These are phyloP conservation scores for Metschnikowia noctiluminum DNA, from an alignment of 805 yeast species.

Conservation along the genomic window DNA sequence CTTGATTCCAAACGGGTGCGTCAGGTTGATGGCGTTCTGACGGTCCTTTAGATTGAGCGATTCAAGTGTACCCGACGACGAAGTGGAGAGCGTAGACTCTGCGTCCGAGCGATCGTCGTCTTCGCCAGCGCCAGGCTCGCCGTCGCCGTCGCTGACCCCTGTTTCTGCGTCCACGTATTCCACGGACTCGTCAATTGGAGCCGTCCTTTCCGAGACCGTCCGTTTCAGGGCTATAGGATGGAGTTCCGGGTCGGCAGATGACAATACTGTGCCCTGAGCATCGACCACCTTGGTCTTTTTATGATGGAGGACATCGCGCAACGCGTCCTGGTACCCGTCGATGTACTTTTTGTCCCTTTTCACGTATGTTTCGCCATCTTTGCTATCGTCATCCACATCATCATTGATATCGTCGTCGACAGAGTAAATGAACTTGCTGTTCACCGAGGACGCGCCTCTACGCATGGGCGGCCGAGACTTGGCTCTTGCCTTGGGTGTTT, in stretches of 20 bases:
- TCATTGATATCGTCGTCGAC: slow-evolving; percentile 84
- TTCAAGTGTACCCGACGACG: slow-evolving; percentile 56
- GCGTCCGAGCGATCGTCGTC: slow-evolving; percentile 20
- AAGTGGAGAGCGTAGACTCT: slow-evolving; percentile 25
- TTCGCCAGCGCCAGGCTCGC: neutral
- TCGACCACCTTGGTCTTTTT: slow-evolving; percentile 15
- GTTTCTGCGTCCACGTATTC: slow-evolving; percentile 3
- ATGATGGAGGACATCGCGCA: slow-evolving; percentile 38
- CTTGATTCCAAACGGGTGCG: slow-evolving; percentile 97
- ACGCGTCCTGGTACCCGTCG: slow-evolving; percentile 73
- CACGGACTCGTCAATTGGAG: slow-evolving; percentile 6
- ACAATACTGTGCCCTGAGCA: neutral
- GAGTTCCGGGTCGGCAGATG: neutral
- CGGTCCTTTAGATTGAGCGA: slow-evolving; percentile 86
- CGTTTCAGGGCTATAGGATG: slow-evolving; percentile 3
- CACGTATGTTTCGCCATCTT: slow-evolving; percentile 41
- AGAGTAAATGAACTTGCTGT: slow-evolving; percentile 50
- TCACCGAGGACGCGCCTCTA: slow-evolving; percentile 20
- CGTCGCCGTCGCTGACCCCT: neutral
- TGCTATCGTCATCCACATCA: slow-evolving; percentile 42
- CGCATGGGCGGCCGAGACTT: slow-evolving; percentile 34
- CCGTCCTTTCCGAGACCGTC: neutral
- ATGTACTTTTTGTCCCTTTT: slow-evolving; percentile 42
- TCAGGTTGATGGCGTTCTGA: slow-evolving; percentile 92
- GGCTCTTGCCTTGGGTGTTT: slow-evolving; percentile 12